Evolutionary conservation across 225 moss, liverwort and hornwort species (phyloP).

Genomic region (Bryum argenteum): DNA sequence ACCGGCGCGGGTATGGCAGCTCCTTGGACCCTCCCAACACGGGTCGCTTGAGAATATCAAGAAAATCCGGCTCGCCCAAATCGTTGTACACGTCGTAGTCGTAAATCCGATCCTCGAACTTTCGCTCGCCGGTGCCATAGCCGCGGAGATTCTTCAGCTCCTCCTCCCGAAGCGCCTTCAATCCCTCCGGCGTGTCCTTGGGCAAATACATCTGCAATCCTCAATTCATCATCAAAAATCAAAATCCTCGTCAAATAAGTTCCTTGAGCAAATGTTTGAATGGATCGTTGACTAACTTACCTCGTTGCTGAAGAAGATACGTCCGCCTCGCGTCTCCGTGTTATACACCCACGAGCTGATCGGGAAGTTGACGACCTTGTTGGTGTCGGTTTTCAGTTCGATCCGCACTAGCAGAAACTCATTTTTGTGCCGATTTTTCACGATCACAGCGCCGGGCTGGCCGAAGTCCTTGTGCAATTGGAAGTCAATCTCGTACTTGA

Average conservation of each 20-base stretch:
- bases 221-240: not conserved
- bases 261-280: no score
- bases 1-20: constrained; percentile 69
- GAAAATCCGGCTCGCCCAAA: constrained; percentile 55
- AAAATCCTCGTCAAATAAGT: no score
- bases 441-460: constrained; percentile 72
- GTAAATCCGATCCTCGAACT: constrained; percentile 65
- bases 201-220: constrained; percentile 69
- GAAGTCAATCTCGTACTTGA: constrained; percentile 49
- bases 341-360: constrained; percentile 69
- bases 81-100: constrained; percentile 81
- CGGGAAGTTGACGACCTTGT: constrained; percentile 56
- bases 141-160: constrained; percentile 68
- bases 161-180: constrained; percentile 53
- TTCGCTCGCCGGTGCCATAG: constrained; percentile 51
- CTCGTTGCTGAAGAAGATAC: constrained; percentile 85
- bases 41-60: constrained; percentile 28
- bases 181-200: constrained; percentile 63
- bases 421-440: constrained; percentile 68
- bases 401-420: constrained; percentile 77
- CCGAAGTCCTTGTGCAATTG: constrained; percentile 58
- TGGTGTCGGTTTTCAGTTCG: constrained; percentile 37
- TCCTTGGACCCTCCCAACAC: constrained; percentile 54
- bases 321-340: constrained; percentile 33
- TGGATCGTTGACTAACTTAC: constrained; percentile 20